Evolutionary conservation across 495 filamentous ascomycete species (phyloP).

Genomic region (Daldinia grandis): DNA sequence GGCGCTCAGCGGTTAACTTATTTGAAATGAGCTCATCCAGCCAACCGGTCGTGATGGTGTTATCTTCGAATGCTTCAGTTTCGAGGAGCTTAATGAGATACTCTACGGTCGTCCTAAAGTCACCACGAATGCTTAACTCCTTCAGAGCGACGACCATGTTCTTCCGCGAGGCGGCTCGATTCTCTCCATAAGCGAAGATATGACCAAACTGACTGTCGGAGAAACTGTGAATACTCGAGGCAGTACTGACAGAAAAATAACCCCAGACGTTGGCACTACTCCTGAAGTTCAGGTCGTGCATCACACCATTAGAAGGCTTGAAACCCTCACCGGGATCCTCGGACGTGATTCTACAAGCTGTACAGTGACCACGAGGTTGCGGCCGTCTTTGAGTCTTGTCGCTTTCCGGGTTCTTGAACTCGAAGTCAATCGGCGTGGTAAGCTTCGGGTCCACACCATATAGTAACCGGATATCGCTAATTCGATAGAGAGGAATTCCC

Average conservation of each 20-base stretch:
- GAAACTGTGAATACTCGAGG: slow-evolving; percentile 97
- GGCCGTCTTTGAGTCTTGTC: slow-evolving; percentile 86
- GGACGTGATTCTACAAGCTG: slow-evolving; percentile 98
- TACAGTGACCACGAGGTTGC: slow-evolving; percentile 93
- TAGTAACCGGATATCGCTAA: slow-evolving; percentile 93
- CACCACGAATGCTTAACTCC: slow-evolving; percentile 98
- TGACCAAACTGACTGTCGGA: slow-evolving; percentile 99
- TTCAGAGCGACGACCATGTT: slow-evolving; percentile 99
- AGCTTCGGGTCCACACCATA: slow-evolving; percentile 95
- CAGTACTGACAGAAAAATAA: slow-evolving; percentile 98
- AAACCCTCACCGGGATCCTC: slow-evolving; percentile 99
- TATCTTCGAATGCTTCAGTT: slow-evolving; percentile 97
- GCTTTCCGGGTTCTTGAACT: slow-evolving; percentile 89
- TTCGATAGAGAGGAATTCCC: slow-evolving; percentile 95
- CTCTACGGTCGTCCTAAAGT: slow-evolving; percentile 98
- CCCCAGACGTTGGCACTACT: slow-evolving; percentile 99
- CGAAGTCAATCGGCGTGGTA: slow-evolving; percentile 90
- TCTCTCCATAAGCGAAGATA: slow-evolving; percentile 99
- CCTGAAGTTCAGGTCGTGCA: slow-evolving; percentile 99
- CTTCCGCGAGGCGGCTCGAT: slow-evolving; percentile 91
- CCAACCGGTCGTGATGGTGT: slow-evolving; percentile 99
- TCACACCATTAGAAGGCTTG: slow-evolving; percentile 98
- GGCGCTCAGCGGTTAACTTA: slow-evolving; percentile 95
- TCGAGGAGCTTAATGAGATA: slow-evolving; percentile 99
- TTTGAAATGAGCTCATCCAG: slow-evolving; percentile 98